Evolutionary conservation across 768 basidiomycete genomes (phyloP), one percentile per base, ranked within the genome.

Genomic region (Boletales sp.): DNA sequence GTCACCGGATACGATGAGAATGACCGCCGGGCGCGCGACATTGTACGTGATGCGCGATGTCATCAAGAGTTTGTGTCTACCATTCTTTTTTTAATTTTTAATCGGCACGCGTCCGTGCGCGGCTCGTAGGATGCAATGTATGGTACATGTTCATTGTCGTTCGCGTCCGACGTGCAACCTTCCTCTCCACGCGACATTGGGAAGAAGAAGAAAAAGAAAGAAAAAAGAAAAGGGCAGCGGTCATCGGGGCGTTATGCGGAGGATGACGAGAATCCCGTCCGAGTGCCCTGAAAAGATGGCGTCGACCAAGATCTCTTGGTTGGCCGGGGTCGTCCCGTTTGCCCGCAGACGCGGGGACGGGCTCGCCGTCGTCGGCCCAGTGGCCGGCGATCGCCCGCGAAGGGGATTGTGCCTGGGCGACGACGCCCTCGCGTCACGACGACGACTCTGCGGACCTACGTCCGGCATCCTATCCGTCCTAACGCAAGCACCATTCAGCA

Each of bases 211-310:
- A 43, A 19, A 10, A n/a, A 18, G 6, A 18, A 8, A 17, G 5
- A 11, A 17, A n/a, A 8, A 19, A 43, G 2, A 1, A 17, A 27
- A 27, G 27, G 14, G 10, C 32, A 10, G 14, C 32, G 32, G 32
- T 34, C 10, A 34, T 9, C 14, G 47, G 34, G 68, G 62, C 32
- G 78, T 75, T 41, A 75, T 70, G 18, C 89, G 80, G 12, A 91
- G 69, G 56, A 91, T 87, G 54, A 89, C 85, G 72, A 91, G 81
- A 49, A 91, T 73, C 5, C 89, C 89, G 61, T 91, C 89, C 27
- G 89, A 90, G 63, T 90, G 89, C 5, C 86, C 88, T 31, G 87
- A 88, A 62, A 91, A 90, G 47, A 91, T 90, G 2, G 87, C 85
- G 59, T 90, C 89, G 12, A 90, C 86, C 30, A 73, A 56, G 46